Evolutionary conservation across 2,329 filamentous ascomycete species (phyloP).

Genomic region (Sporothrix luriei): DNA sequence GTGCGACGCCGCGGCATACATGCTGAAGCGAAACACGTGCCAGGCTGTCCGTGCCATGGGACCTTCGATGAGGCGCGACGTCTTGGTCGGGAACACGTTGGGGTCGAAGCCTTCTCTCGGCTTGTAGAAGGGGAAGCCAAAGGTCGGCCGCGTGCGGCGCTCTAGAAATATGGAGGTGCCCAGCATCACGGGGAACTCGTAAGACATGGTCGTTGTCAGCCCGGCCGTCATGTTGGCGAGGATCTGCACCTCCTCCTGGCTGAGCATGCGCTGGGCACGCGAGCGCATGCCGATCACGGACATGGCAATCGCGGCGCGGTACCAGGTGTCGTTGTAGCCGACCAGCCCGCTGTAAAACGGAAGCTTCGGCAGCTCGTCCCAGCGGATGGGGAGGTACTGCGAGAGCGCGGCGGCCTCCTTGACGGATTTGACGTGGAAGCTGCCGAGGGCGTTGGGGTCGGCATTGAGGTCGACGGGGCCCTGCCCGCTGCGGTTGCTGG

Average conservation of each 20-base stretch:
- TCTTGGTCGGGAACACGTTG: conserved; percentile 30
- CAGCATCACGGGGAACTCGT: conserved; percentile 31
- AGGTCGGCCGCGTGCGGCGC: conserved; percentile 32
- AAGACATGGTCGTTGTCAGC: conserved; percentile 27
- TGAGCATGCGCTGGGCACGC: conserved; percentile 33
- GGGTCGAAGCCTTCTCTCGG: conserved; percentile 32
- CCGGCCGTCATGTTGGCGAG: conserved; percentile 34
- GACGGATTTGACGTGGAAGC: conserved; percentile 31
- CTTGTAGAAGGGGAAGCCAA: conserved; percentile 36
- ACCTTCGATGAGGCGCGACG: conserved; percentile 24
- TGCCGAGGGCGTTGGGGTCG: conserved; percentile 25
- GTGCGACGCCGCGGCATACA: conserved; percentile 33
- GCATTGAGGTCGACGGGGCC: neutral
- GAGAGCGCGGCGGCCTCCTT: conserved; percentile 29
- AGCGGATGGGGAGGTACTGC: conserved; percentile 33
- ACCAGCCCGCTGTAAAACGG: conserved; percentile 33
- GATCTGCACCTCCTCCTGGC: conserved; percentile 35
- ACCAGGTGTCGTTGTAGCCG: conserved; percentile 31
- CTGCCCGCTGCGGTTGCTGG: neutral
- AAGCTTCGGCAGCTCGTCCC: conserved; percentile 32
- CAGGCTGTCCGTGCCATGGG: conserved; percentile 30
- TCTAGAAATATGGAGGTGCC: conserved; percentile 26
- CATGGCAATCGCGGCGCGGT: conserved; percentile 32
- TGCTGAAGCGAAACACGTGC: conserved; percentile 32
- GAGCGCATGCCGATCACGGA: conserved; percentile 32